A percentile compares a stretch with the other conserved stretches of the same genome.
These are phyloP conservation scores for Acanthamoeba lenticulata DNA, from an alignment of 208 protist genomes.

Conservation along the genomic window DNA sequence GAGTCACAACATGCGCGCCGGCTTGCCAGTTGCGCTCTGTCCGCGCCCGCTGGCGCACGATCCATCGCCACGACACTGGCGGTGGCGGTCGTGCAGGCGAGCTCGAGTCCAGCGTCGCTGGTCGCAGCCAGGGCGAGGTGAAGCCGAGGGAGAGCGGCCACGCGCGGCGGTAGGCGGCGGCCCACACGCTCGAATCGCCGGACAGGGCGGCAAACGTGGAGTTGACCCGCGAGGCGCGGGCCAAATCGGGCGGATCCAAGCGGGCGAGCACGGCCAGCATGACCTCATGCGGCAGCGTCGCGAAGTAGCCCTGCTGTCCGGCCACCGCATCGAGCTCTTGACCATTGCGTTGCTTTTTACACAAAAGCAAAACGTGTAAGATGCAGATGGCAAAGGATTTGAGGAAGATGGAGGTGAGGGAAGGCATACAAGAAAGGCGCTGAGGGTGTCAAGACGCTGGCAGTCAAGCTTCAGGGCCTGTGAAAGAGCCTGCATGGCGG, in stretches of 20 bases:
- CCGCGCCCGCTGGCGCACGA: not conserved
- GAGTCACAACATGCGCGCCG: not conserved
- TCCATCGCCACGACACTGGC: not conserved
- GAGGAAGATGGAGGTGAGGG: no score
- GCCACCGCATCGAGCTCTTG: not conserved
- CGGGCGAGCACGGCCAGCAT: not conserved
- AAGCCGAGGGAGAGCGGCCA: slow-evolving; percentile 18
- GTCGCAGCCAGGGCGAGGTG: slow-evolving; percentile 39
- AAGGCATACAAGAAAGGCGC: not conserved
- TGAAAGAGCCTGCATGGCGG: not conserved
- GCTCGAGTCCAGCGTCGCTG: no score
- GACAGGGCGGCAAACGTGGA: not conserved
- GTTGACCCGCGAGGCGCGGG: not conserved
- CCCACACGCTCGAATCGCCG: not conserved
- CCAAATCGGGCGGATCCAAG: not conserved
- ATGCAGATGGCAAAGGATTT: no score
- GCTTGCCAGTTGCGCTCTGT: not conserved
- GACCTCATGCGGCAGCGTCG: not conserved
- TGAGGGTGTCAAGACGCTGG: not conserved
- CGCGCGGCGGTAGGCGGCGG: not conserved
- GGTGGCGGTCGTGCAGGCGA: no score
- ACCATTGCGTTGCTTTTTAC: slow-evolving; percentile 5
- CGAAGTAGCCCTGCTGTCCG: slow-evolving; percentile 30
- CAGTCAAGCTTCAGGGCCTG: not conserved
- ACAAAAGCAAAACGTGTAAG: no score